These are phyloP conservation scores for Vigna nakashimae DNA, from an alignment of 306 rosid genomes.

Conservation along the genomic window DNA sequence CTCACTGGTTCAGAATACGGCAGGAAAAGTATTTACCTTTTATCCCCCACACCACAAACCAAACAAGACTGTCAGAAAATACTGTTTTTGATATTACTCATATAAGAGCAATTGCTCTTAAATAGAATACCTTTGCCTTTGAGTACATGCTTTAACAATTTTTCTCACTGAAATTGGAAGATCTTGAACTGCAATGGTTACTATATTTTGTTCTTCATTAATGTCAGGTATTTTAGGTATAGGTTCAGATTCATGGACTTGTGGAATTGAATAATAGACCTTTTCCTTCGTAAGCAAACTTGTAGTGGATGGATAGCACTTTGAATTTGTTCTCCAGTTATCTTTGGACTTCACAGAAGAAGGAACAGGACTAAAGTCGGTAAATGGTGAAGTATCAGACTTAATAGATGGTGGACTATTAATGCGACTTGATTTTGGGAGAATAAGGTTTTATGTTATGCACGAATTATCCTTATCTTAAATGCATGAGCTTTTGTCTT, in stretches of 20 bases:
- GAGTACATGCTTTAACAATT: no score
- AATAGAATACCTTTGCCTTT: no score
- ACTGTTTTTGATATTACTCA: no score
- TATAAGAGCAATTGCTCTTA: no score
- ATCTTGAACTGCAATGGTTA: neutral
- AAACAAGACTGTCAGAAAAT: no score
- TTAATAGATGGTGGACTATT: neutral
- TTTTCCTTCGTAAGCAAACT: neutral
- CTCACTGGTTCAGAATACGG: conserved; percentile 34
- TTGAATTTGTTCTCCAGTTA: neutral
- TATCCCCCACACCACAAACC: neutral
- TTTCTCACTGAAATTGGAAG: neutral
- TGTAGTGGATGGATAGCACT: neutral
- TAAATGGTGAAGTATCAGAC: neutral
- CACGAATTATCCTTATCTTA: no score
- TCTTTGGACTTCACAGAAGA: neutral
- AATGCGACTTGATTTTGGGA: no score
- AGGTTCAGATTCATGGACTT: neutral
- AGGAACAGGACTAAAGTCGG: neutral
- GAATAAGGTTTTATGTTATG: neutral
- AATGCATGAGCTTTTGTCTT: no score
- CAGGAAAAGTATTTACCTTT: conserved; percentile 17
- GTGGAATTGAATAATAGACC: no score
- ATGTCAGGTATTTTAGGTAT: neutral
- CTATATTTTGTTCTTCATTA: neutral